Evolutionary conservation across 225 moss, liverwort and hornwort genomes (phyloP).

Genomic region (Rhytidiadelphus loreus): DNA sequence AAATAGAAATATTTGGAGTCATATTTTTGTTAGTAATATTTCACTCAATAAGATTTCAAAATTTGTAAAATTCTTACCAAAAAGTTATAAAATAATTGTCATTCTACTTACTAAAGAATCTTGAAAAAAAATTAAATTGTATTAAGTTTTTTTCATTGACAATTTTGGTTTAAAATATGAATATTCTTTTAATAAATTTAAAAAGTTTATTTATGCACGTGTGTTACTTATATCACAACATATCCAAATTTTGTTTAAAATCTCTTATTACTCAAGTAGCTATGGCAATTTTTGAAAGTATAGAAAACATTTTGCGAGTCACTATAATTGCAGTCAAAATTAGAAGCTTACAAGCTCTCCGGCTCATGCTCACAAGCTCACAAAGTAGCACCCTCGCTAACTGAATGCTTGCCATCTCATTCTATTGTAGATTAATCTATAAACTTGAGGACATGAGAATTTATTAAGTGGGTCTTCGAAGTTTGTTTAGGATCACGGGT

Average conservation of each 20-base stretch:
- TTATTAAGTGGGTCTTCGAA: no score
- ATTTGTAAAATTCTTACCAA: rapidly evolving
- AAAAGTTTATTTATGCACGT: rapidly evolving
- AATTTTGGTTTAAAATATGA: neutral
- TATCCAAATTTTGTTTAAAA: neutral
- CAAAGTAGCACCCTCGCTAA: no score
- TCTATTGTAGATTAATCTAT: no score
- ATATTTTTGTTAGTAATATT: neutral
- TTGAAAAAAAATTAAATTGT: neutral
- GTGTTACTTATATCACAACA: rapidly evolving
- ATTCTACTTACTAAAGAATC: neutral
- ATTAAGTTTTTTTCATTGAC: rapidly evolving
- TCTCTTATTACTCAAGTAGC: neutral
- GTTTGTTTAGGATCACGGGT: no score
- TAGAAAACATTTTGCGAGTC: neutral
- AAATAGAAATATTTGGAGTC: rapidly evolving
- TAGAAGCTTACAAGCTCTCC: no score
- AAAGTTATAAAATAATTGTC: rapidly evolving
- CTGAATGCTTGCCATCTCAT: no score
- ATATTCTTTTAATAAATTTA: no score
- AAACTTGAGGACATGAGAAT: no score
- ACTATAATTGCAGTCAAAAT: no score
- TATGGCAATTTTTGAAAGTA: neutral
- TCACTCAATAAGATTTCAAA: neutral
- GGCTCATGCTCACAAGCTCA: no score